Conservation (phyloP, 306 rosid genomes). For the Astragalus membranaceus region DNA sequence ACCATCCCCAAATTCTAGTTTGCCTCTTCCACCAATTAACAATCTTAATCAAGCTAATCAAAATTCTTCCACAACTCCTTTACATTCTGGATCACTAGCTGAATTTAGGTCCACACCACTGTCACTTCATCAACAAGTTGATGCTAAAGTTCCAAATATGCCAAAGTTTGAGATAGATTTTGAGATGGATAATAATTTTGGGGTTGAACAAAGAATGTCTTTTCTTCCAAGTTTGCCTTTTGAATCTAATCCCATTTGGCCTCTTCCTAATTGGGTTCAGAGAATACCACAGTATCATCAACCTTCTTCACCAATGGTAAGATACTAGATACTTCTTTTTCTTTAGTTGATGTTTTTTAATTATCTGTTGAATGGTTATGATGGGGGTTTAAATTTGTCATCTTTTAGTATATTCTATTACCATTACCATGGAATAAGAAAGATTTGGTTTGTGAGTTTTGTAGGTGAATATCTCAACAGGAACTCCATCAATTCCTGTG, state of each 20-base stretch:
- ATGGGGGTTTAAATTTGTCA: conserved; percentile 1
- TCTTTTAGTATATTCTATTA: neutral
- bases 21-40: conserved; percentile 25
- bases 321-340: neutral
- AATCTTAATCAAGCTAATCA: conserved; percentile 30
- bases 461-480: conserved; percentile 56
- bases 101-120: conserved; percentile 27
- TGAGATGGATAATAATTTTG: conserved; percentile 25
- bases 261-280: conserved; percentile 32
- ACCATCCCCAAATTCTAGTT: conserved; percentile 16
- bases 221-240: conserved; percentile 35
- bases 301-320: conserved; percentile 48
- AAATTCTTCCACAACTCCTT: conserved; percentile 29
- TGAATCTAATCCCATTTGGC: conserved; percentile 38
- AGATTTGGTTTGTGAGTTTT: conserved; percentile 16
- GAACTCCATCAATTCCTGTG: conserved; percentile 39
- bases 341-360: neutral
- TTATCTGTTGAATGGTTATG: neutral
- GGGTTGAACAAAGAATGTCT: conserved; percentile 38
- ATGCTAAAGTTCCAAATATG: conserved; percentile 22
- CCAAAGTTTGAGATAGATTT: conserved; percentile 37
- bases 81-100: conserved; percentile 24
- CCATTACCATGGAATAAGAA: neutral
- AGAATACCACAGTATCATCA: conserved; percentile 40
- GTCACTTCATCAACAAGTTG: conserved; percentile 25